A percentile compares a stretch with the other conserved stretches of the same genome.
phyloP scores from a whole-genome alignment of 2,329 filamentous ascomycete species.

The Sporothrix globosa region DNA sequence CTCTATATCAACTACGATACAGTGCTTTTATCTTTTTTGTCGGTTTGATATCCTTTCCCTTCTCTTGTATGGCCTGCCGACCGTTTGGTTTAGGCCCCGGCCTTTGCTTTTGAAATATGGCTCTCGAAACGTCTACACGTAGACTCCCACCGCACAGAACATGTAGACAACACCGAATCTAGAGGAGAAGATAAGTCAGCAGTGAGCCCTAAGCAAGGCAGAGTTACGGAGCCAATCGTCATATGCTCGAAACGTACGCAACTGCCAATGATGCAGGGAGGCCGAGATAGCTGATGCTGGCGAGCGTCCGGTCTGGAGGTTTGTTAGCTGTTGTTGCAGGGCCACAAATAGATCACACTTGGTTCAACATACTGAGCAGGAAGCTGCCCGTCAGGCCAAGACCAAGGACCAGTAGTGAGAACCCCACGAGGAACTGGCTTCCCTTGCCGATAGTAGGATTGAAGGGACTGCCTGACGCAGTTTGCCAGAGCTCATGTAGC shows the following conservation, averaged over 20 bases:
- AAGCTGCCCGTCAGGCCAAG: constrained; percentile 77
- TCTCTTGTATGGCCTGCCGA: background rate
- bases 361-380: constrained; percentile 70
- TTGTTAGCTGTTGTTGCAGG: constrained; percentile 35
- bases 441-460: constrained; percentile 77
- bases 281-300: constrained; percentile 76
- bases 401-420: constrained; percentile 72
- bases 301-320: constrained; percentile 73
- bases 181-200: background rate
- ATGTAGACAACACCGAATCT: constrained; percentile 96
- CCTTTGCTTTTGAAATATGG: background rate
- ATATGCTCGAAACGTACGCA: constrained; percentile 65
- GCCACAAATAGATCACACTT: background rate
- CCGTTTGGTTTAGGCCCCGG: background rate
- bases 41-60: constrained; percentile 11
- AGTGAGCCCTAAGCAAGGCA: background rate
- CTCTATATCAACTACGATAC: constrained; percentile 47
- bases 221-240: constrained; percentile 19
- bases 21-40: constrained; percentile 34
- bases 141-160: constrained; percentile 98
- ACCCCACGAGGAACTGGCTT: constrained; percentile 80
- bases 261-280: constrained; percentile 85
- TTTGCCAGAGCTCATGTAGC: constrained; percentile 90
- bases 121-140: constrained; percentile 67
- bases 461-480: constrained; percentile 85